These are phyloP conservation scores for Erodium trifolium DNA, from an alignment of 441 rosid genomes.

Conservation along the genomic window DNA sequence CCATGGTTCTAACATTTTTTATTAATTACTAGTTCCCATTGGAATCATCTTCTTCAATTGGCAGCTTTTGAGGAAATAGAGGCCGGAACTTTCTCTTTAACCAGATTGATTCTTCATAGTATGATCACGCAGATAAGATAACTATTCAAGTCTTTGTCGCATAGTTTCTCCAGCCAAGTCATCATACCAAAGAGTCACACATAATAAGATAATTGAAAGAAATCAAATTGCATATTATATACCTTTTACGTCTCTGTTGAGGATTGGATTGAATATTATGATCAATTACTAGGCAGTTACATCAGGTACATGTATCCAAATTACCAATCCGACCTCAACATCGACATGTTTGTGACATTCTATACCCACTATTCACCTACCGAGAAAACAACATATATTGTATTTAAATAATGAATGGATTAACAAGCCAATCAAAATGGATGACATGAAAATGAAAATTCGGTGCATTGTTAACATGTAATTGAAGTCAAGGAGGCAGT, in stretches of 20 bases:
- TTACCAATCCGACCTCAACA: neutral
- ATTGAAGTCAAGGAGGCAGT: neutral
- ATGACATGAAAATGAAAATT: neutral
- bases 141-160: slow-evolving; percentile 15
- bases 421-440: neutral
- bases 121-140: neutral
- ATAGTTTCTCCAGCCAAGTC: slow-evolving; percentile 9
- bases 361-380: neutral
- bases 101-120: neutral
- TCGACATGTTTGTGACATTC: slow-evolving; percentile 8
- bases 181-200: neutral
- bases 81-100: neutral
- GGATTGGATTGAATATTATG: slow-evolving; percentile 11
- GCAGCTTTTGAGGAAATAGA: slow-evolving; percentile 12
- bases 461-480: neutral
- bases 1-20: slow-evolving; percentile 8
- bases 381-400: neutral
- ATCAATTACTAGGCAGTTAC: slow-evolving; percentile 3
- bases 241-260: slow-evolving; percentile 8
- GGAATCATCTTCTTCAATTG: slow-evolving; percentile 14
- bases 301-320: slow-evolving; percentile 14
- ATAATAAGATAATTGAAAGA: neutral
- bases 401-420: neutral
- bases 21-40: slow-evolving; percentile 18
- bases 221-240: slow-evolving; percentile 10